phyloP scores from a whole-genome alignment of 1,139 yeast species.

The Pichia terricola region DNA sequence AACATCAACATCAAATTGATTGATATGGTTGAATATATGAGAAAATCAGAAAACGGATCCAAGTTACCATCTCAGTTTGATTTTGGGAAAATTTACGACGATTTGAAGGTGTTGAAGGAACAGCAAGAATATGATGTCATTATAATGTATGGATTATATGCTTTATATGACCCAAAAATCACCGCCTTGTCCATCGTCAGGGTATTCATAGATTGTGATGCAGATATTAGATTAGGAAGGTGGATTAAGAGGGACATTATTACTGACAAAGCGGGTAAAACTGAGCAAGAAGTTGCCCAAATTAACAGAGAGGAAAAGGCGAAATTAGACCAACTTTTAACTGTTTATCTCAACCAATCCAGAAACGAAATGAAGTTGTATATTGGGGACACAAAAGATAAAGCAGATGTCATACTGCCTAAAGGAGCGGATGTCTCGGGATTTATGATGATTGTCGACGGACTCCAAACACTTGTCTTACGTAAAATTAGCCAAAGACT shows the following conservation, averaged over 20 bases:
- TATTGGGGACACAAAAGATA: slow-evolving; percentile 66
- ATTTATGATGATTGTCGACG: slow-evolving; percentile 64
- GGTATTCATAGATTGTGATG: slow-evolving; percentile 77
- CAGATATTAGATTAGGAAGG: slow-evolving; percentile 72
- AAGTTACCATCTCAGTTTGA: slow-evolving; percentile 29
- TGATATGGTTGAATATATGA: slow-evolving; percentile 27
- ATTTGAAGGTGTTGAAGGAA: slow-evolving; percentile 7
- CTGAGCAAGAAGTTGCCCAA: neutral
- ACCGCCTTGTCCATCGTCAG: slow-evolving; percentile 52
- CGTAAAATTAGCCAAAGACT: slow-evolving; percentile 4
- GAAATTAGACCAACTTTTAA: slow-evolving; percentile 42
- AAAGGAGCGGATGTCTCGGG: slow-evolving; percentile 60
- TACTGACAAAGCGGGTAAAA: neutral
- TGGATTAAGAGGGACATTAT: slow-evolving; percentile 37
- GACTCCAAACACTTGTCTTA: slow-evolving; percentile 39
- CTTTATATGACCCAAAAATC: slow-evolving; percentile 57
- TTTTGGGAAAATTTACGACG: slow-evolving; percentile 26
- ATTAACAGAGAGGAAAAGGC: slow-evolving; percentile 9
- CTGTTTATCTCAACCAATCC: slow-evolving; percentile 53
- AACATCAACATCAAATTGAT: slow-evolving; percentile 29
- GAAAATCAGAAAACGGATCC: slow-evolving; percentile 3
- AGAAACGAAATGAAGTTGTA: slow-evolving; percentile 70
- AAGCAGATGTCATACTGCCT: slow-evolving; percentile 77
- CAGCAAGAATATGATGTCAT: slow-evolving; percentile 30
- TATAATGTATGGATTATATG: slow-evolving; percentile 72